Percentiles rank a stretch among this genome's conserved stretches.
These are phyloP conservation scores for Neodidymelliopsis sp. DNA, from an alignment of 2,329 filamentous ascomycete species.

Conservation along the genomic window DNA sequence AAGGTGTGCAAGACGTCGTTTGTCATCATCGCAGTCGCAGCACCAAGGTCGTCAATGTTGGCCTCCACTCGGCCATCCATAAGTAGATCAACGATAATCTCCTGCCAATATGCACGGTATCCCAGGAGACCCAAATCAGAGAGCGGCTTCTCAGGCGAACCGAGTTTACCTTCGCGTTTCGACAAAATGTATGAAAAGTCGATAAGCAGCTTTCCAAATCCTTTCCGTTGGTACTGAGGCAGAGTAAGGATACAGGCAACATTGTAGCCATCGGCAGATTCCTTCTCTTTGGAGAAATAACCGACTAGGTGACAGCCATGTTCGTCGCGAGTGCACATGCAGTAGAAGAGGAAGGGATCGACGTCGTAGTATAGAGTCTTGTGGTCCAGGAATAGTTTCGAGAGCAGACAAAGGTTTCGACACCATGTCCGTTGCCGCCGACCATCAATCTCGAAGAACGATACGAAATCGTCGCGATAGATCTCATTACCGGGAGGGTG, in stretches of 20 bases:
- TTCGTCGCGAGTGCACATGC: conserved; percentile 90
- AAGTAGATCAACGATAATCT: conserved; percentile 89
- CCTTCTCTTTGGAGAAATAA: conserved; percentile 99
- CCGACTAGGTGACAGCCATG: conserved; percentile 95
- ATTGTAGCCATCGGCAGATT: conserved; percentile 96
- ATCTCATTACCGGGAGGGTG: conserved; percentile 98
- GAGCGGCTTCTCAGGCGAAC: conserved; percentile 94
- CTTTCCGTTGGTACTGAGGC: conserved; percentile 94
- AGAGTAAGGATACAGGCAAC: conserved; percentile 97
- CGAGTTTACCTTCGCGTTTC: conserved; percentile 92
- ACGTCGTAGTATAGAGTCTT: conserved; percentile 99
- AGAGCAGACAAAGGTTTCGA: conserved; percentile 90
- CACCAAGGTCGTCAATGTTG: conserved; percentile 85
- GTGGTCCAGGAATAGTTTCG: conserved; percentile 96
- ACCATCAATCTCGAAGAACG: conserved; percentile 97
- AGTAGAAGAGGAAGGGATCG: conserved; percentile 98
- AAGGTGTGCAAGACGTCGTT: conserved; percentile 95
- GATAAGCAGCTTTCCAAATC: conserved; percentile 90
- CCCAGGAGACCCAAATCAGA: conserved; percentile 92
- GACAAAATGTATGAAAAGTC: conserved; percentile 97
- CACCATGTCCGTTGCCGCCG: conserved; percentile 95
- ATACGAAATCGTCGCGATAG: conserved; percentile 91
- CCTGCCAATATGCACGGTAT: conserved; percentile 97
- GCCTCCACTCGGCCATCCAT: conserved; percentile 72
- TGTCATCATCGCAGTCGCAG: conserved; percentile 89